Percentiles rank a stretch among this genome's conserved stretches.
These are phyloP conservation scores for Paraphaeosphaeria minitans DNA, from an alignment of 2,329 filamentous ascomycete genomes.

Conservation along the genomic window DNA sequence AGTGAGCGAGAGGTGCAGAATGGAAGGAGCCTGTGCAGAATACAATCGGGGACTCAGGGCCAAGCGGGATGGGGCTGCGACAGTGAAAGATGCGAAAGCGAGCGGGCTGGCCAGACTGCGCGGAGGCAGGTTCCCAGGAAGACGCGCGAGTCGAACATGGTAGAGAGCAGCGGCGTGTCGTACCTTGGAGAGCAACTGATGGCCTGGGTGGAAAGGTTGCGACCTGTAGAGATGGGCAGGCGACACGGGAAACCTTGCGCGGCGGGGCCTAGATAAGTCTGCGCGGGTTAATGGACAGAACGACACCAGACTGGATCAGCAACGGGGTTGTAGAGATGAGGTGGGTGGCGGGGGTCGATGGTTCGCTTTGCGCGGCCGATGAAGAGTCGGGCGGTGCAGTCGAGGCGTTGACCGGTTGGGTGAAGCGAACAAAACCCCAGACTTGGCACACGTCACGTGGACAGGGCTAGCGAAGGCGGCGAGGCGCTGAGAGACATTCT, in stretches of 20 bases:
- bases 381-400: constrained; percentile 9
- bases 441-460: constrained; percentile 15
- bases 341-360: constrained; percentile 8
- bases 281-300: not conserved
- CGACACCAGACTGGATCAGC: not conserved
- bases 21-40: constrained; percentile 27
- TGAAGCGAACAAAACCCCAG: constrained; percentile 7
- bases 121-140: constrained; percentile 31
- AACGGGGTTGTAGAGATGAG: constrained; percentile 7
- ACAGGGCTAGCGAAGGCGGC: not conserved
- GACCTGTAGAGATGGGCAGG: constrained; percentile 5
- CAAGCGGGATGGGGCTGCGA: constrained; percentile 18
- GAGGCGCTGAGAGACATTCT: not conserved
- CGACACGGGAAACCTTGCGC: constrained; percentile 9
- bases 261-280: constrained; percentile 10
- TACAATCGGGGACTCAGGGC: constrained; percentile 30
- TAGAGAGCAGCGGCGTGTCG: constrained; percentile 16
- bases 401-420: not conserved
- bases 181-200: constrained; percentile 17
- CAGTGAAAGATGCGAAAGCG: constrained; percentile 27
- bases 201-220: constrained; percentile 14
- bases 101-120: constrained; percentile 31
- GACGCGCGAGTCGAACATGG: constrained; percentile 14
- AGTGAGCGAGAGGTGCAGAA: constrained; percentile 41
- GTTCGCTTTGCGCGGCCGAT: constrained; percentile 11